Conservation (phyloP, 2,329 filamentous ascomycete genomes). For the Hypoxylon sp. region DNA sequence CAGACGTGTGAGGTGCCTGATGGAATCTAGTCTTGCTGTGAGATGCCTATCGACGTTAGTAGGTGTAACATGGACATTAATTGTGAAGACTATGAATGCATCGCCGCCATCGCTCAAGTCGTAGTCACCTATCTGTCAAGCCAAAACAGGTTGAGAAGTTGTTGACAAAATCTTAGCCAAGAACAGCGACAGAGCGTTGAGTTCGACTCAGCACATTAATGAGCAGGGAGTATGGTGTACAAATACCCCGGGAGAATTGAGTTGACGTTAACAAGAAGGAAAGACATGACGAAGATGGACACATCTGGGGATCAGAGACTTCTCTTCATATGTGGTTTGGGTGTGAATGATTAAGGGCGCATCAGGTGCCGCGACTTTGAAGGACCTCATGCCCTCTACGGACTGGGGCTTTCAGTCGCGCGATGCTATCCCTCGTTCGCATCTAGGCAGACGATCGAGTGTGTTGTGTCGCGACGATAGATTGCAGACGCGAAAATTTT, state of each 20-base stretch:
- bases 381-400: constrained; percentile 24
- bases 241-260: constrained; percentile 1
- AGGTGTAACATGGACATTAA: constrained; percentile 8
- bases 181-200: background rate
- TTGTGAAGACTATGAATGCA: constrained; percentile 21
- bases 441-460: constrained; percentile 13
- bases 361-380: constrained; percentile 11
- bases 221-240: constrained; percentile 2
- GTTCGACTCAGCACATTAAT: background rate
- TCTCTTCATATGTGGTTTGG: constrained; percentile 13
- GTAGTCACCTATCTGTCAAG: constrained; percentile 5
- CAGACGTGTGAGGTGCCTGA: constrained; percentile 30
- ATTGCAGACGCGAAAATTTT: constrained; percentile 34
- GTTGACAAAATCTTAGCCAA: constrained; percentile 2
- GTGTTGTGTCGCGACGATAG: constrained; percentile 2
- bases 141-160: background rate
- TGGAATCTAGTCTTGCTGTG: constrained; percentile 24
- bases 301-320: constrained; percentile 11
- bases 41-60: constrained; percentile 41
- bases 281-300: constrained; percentile 11
- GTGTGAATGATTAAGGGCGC: constrained; percentile 22
- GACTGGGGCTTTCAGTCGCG: constrained; percentile 19
- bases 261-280: background rate
- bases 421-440: constrained; percentile 12
- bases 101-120: constrained; percentile 24